Percentiles rank a stretch among this genome's conserved stretches.
phyloP scores from a whole-genome alignment of 1,139 yeast species.

The Tardiomyces digboiensis region DNA sequence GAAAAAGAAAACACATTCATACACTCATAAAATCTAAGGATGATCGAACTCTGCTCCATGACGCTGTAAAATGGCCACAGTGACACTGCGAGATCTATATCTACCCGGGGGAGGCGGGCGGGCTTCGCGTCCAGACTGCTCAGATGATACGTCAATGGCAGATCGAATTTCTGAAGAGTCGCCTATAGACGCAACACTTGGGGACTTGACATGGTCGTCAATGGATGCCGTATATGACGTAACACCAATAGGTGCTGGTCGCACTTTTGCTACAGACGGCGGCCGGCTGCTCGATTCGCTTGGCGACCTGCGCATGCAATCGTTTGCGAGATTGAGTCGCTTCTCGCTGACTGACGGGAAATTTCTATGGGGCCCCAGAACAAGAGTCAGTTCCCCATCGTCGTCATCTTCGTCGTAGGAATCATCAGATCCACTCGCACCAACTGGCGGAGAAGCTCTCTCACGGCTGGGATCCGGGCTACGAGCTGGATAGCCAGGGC shows the following conservation, averaged over 20 bases:
- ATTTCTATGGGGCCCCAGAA: slow-evolving; percentile 31
- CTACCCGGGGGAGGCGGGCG: background rate
- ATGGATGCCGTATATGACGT: too few species aligned
- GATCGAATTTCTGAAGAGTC: too few species aligned
- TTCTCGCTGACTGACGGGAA: slow-evolving; percentile 6
- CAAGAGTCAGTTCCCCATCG: slow-evolving; percentile 45
- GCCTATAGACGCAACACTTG: too few species aligned
- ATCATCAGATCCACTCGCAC: slow-evolving; percentile 1
- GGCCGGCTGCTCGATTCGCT: background rate
- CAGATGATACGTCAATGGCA: too few species aligned
- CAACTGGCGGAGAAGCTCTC: slow-evolving; percentile 5
- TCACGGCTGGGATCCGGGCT: slow-evolving; percentile 5
- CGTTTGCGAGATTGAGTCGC: background rate
- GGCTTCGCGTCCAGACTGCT: too few species aligned
- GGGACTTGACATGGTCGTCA: too few species aligned
- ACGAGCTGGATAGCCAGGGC: background rate
- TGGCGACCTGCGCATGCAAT: background rate
- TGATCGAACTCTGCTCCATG: background rate
- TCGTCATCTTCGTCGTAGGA: slow-evolving; percentile 17
- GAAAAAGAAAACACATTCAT: background rate
- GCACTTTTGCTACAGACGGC: background rate
- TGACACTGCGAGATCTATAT: background rate
- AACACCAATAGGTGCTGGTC: too few species aligned
- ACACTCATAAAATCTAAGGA: background rate
- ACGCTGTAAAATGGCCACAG: background rate